Evolutionary conservation across 495 filamentous ascomycete species (phyloP).

Genomic region (Chaetomium cochliodes): DNA sequence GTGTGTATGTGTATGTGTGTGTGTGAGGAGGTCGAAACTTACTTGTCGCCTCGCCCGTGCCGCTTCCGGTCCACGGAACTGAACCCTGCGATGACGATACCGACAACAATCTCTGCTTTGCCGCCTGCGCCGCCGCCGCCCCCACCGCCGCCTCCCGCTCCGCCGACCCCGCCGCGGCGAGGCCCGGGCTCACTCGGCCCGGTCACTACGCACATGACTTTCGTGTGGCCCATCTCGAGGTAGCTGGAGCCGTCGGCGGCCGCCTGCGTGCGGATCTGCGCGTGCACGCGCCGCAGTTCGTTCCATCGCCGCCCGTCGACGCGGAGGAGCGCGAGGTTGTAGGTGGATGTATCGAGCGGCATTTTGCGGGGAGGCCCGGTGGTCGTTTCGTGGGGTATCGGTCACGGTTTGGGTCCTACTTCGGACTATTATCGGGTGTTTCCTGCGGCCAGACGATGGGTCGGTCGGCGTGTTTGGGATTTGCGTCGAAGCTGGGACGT

Average conservation of each 20-base stretch:
- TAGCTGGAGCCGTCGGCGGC: slow-evolving; percentile 87
- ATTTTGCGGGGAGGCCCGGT: slow-evolving; percentile 51
- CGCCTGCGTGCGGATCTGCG: slow-evolving; percentile 86
- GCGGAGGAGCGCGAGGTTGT: slow-evolving; percentile 79
- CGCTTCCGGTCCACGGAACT: slow-evolving; percentile 81
- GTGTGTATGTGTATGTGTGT: neutral
- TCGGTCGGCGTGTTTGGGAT: slow-evolving; percentile 10
- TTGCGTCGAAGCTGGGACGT: neutral
- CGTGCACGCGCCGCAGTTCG: slow-evolving; percentile 85
- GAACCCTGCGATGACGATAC: slow-evolving; percentile 84
- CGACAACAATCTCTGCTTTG: slow-evolving; percentile 69
- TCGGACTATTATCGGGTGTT: neutral
- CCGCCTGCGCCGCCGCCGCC: slow-evolving; percentile 45
- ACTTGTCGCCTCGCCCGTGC: slow-evolving; percentile 74
- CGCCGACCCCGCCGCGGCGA: slow-evolving; percentile 30
- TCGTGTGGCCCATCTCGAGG: slow-evolving; percentile 93
- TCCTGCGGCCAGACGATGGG: neutral
- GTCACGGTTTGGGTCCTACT: neutral
- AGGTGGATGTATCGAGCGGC: slow-evolving; percentile 89
- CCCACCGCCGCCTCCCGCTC: slow-evolving; percentile 34
- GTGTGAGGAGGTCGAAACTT: slow-evolving; percentile 25
- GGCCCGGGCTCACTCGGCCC: slow-evolving; percentile 71
- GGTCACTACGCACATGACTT: slow-evolving; percentile 86
- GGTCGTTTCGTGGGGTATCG: neutral
- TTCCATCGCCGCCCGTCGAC: slow-evolving; percentile 98